phyloP scores from a whole-genome alignment of 2,329 filamentous ascomycete species.

The Calonectria ilicicola region DNA sequence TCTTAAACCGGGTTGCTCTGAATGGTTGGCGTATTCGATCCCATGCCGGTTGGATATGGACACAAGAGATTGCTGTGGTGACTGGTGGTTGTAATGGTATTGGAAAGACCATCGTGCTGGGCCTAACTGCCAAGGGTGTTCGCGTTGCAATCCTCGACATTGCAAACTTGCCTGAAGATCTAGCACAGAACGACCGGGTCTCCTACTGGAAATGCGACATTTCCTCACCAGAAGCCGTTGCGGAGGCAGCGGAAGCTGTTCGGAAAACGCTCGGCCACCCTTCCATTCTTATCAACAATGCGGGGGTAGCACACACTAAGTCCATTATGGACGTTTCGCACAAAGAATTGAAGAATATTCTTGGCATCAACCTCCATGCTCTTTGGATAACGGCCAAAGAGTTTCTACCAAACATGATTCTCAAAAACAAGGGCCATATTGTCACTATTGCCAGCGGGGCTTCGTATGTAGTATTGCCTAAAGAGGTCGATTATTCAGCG shows the following conservation, averaged over 20 bases:
- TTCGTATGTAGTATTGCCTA: constrained; percentile 66
- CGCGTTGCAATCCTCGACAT: constrained; percentile 79
- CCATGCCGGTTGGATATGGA: background rate
- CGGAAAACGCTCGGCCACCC: constrained; percentile 67
- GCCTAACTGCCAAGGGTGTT: constrained; percentile 69
- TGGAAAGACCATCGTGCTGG: constrained; percentile 69
- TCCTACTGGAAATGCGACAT: constrained; percentile 77
- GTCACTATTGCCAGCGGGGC: constrained; percentile 76
- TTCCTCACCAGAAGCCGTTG: constrained; percentile 60
- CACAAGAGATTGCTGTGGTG: constrained; percentile 66
- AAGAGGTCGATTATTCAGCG: constrained; percentile 73
- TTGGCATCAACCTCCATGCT: constrained; percentile 73
- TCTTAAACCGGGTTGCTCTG: background rate
- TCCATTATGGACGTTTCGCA: constrained; percentile 67
- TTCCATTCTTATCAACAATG: constrained; percentile 77
- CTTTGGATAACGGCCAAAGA: constrained; percentile 72
- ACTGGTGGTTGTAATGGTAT: constrained; percentile 80
- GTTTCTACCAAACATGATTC: constrained; percentile 73
- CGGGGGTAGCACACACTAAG: constrained; percentile 68
- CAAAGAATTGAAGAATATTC: constrained; percentile 68
- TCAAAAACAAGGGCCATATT: constrained; percentile 74
- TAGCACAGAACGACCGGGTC: constrained; percentile 55
- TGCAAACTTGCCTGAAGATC: constrained; percentile 18
- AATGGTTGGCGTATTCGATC: constrained; percentile 3
- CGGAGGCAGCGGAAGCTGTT: constrained; percentile 60